These are phyloP conservation scores for Pistacia vera DNA, from an alignment of 345 rosid genomes.

Conservation along the genomic window DNA sequence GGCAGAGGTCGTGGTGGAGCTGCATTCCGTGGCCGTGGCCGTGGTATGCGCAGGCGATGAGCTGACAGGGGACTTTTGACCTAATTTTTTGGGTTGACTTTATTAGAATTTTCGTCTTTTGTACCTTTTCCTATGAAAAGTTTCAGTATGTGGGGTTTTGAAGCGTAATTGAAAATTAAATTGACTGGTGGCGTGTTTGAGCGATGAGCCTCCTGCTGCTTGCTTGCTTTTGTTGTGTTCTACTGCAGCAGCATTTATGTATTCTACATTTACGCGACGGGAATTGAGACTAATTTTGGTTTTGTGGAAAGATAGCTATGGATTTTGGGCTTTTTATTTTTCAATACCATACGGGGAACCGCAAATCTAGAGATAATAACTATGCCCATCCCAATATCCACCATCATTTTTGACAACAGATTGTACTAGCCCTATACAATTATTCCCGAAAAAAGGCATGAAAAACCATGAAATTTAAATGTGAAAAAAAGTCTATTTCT, in stretches of 20 bases:
- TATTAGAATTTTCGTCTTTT: not conserved
- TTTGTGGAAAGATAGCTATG: not conserved
- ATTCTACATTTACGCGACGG: not conserved
- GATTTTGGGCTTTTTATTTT: too few relatives aligned
- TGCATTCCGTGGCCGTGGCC: constrained; percentile 86
- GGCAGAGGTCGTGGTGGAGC: constrained; percentile 84
- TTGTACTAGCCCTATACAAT: too few relatives aligned
- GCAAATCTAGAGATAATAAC: too few relatives aligned
- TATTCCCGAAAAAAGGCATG: too few relatives aligned
- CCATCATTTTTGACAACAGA: too few relatives aligned
- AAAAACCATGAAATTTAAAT: too few relatives aligned
- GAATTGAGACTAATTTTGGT: not conserved
- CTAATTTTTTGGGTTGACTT: not conserved
- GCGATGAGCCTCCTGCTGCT: not conserved
- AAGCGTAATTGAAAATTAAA: not conserved
- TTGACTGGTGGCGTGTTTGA: not conserved
- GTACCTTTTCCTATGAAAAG: not conserved
- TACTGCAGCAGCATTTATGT: not conserved
- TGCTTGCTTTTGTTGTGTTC: not conserved
- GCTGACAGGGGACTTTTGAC: constrained; percentile 8
- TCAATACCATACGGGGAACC: too few relatives aligned
- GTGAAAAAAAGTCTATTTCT: too few relatives aligned
- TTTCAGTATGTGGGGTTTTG: not conserved
- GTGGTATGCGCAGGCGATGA: constrained; percentile 97
- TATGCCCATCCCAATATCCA: too few relatives aligned